These are phyloP conservation scores for Postia placenta DNA, from an alignment of 768 basidiomycete genomes.

Conservation along the genomic window DNA sequence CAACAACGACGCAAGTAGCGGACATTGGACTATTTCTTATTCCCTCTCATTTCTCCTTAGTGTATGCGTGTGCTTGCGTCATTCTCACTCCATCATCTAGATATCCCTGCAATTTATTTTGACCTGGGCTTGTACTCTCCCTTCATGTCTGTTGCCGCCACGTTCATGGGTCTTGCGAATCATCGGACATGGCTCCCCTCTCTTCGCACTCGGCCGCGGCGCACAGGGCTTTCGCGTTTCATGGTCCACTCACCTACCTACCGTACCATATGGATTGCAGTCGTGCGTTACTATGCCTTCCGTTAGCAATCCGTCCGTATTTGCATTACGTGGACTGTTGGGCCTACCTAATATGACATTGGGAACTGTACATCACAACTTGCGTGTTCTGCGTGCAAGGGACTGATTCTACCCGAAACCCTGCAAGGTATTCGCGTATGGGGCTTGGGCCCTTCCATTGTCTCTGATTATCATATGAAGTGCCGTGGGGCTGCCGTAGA, in stretches of 20 bases:
- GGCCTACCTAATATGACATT: constrained; percentile 4
- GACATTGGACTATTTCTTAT: neutral
- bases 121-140: constrained; percentile 3
- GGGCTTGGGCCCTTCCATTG: too few species aligned
- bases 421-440: too few species aligned
- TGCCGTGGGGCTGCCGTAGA: too few species aligned
- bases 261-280: constrained; percentile 1
- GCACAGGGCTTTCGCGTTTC: neutral
- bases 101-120: constrained; percentile 22
- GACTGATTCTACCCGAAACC: too few species aligned
- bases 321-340: constrained; percentile 1
- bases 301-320: constrained; percentile 4
- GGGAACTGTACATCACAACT: neutral
- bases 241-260: neutral
- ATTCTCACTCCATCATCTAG: constrained; percentile 15
- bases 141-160: neutral
- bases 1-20: constrained; percentile 50
- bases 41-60: neutral
- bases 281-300: constrained; percentile 1
- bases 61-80: neutral
- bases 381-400: too few species aligned
- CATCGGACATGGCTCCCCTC: neutral
- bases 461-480: too few species aligned
- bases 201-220: neutral
- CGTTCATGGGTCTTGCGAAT: neutral